Evolutionary conservation across 2,329 filamentous ascomycete genomes (phyloP).

Genomic region (Alternaria ethzedia): DNA sequence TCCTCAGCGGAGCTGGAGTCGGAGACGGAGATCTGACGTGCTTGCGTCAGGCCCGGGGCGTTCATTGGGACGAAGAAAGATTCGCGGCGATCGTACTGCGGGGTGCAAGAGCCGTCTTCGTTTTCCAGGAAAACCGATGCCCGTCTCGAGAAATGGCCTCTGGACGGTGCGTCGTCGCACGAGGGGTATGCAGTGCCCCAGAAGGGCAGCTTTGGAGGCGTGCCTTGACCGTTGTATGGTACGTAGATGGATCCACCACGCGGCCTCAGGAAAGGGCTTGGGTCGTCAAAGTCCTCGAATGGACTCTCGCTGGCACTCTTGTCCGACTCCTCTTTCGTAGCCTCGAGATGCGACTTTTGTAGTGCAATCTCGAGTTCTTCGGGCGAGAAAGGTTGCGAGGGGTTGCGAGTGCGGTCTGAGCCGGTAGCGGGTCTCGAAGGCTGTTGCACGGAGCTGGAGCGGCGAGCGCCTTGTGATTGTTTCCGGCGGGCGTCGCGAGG

Average conservation of each 20-base stretch:
- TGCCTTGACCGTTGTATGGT: conserved; percentile 31
- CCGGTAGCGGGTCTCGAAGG: conserved; percentile 34
- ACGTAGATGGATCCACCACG: conserved; percentile 36
- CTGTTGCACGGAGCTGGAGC: conserved; percentile 32
- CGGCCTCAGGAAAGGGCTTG: conserved; percentile 28
- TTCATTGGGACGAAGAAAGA: conserved; percentile 21
- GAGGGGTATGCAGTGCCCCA: conserved; percentile 26
- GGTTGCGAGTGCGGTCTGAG: conserved; percentile 34
- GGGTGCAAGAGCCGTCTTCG: conserved; percentile 11
- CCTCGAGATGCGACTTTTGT: conserved; percentile 48
- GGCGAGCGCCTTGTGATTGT: conserved; percentile 34
- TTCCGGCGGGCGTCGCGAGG: conserved; percentile 35
- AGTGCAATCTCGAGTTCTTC: conserved; percentile 55
- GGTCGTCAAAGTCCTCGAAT: conserved; percentile 24
- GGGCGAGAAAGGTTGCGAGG: conserved; percentile 51
- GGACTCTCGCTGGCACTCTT: conserved; percentile 29
- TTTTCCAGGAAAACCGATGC: conserved; percentile 12
- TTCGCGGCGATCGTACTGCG: conserved; percentile 23
- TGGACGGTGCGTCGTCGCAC: conserved; percentile 10
- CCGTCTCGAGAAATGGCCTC: conserved; percentile 20
- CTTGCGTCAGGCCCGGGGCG: conserved; percentile 13
- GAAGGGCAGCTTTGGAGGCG: conserved; percentile 27
- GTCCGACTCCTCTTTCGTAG: conserved; percentile 38
- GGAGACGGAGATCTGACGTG: conserved; percentile 24
- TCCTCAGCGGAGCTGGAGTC: conserved; percentile 18